Percentiles rank a stretch among this genome's conserved stretches.
These are phyloP conservation scores for Phytophthora pisi DNA, from an alignment of 352 stramenopile genomes.

Conservation along the genomic window DNA sequence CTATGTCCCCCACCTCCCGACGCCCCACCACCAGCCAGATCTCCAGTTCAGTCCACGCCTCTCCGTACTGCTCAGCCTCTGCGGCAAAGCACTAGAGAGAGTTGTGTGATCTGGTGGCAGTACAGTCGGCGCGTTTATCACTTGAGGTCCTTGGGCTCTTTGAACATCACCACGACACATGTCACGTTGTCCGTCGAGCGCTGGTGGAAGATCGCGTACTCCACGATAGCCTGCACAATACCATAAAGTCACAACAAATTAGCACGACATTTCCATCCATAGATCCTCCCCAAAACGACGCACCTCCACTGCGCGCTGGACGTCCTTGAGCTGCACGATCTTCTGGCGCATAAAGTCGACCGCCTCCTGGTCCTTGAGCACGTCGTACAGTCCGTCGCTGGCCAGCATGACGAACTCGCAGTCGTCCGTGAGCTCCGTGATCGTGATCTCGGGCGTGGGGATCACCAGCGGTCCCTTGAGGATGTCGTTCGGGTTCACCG, in stretches of 20 bases:
- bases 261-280: background rate
- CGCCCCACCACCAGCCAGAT: slow-evolving; percentile 10
- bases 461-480: slow-evolving; percentile 86
- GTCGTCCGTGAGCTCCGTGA: slow-evolving; percentile 71
- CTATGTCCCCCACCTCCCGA: slow-evolving; percentile 29
- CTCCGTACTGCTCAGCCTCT: background rate
- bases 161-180: slow-evolving; percentile 85
- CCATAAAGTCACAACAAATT: background rate
- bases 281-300: slow-evolving; percentile 1
- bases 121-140: slow-evolving; percentile 18
- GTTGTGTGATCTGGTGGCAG: background rate
- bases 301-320: slow-evolving; percentile 83
- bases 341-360: slow-evolving; percentile 80
- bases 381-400: slow-evolving; percentile 84
- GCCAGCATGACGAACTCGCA: slow-evolving; percentile 84
- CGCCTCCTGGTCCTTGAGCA: slow-evolving; percentile 84
- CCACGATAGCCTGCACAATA: slow-evolving; percentile 63
- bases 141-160: slow-evolving; percentile 63
- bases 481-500: slow-evolving; percentile 86
- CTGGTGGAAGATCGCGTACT: slow-evolving; percentile 84
- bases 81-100: background rate
- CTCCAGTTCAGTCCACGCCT: background rate
- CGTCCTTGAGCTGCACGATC: slow-evolving; percentile 67
- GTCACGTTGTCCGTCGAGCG: slow-evolving; percentile 90
- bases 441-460: slow-evolving; percentile 74